Base-by-base conservation (phyloP, 306 rosid species). In the Inga laurina region DNA sequence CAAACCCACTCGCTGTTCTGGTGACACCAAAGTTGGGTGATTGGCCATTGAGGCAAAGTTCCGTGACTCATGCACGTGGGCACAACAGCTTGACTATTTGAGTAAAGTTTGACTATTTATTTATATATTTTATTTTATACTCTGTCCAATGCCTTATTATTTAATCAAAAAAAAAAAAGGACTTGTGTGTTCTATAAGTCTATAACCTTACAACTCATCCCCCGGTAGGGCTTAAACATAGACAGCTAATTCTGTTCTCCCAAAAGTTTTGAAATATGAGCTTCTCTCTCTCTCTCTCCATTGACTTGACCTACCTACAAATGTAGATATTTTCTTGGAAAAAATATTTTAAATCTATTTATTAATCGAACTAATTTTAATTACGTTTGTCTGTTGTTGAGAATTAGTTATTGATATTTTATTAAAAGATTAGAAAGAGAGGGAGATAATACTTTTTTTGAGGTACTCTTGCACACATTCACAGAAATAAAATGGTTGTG, bases 221-320 rank as follows among this genome's bases (percentile, higher is more conserved):
- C 57, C 71, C 3, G 46, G 83, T 76, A 44, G 70, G 82, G 74
- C 74, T 80, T 24, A 39, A 87, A 54, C 82, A 67, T 84, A 39
- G 86, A 77, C 88, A 79, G 77, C 74, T 84, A 82, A 79, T 76
- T 56, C 84, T 21, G 72, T n/a, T 35, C 45, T 24, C 30, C n/a
- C 10, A 21, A 74, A 24, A 22, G 59, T 61, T 52, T 22, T 65
- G 37, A 61, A 16, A 67, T 49, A 70, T 24, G 81, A 19, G 43
- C 27, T 3, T 56, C 62, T 56, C 44, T 35, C 19, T 32, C 72
- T 27, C 30, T 1, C 30, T 27, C 30, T 65, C 43, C 8, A 24
- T 61, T 18, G 46, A 34, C 43, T 32, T 67, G 41, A 67, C 44
- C 71, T 6, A 21, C 43, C 43, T 5, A 39, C 15, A 49, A 49